Base-by-base conservation (phyloP, 2,329 filamentous ascomycete species). In the Aspergillus persii region DNA sequence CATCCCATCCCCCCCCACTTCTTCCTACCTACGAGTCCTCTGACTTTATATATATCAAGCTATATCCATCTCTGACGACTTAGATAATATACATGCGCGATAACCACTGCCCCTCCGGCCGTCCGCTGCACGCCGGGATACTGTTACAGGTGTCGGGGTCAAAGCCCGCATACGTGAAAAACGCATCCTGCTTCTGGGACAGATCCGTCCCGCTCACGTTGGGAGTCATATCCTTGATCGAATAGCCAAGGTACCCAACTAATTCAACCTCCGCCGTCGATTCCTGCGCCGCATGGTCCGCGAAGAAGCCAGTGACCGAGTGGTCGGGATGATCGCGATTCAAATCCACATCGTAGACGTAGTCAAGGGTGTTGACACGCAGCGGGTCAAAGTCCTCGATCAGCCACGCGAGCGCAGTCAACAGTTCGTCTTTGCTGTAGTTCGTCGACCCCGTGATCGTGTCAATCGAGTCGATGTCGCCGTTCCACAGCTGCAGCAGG, bases 251-350 rank as follows among this genome's bases (percentile, higher is more conserved):
- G 29, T 63, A 63, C 3, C 50, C 56, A 26, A 18, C 41, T 1
- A 41, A 18, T 8, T 58, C 11, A n/a, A 4, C 53, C 49, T 26
- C 27, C 6, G n/a, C 33, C 26, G 33, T 44, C 8, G 11, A 49
- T 39, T n/a, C 9, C 0, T 8, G 15, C 11, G 5, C 58, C 9
- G 1, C 59, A 57, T 15, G 56, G 27, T 4, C 33, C 15, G 4
- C 60, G 41, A 66, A 65, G 27, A 51, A 64, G 0, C 36, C 64
- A 2, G 58, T 53, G 8, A 60, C 46, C 36, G 62, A 52, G 41
- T 66, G 61, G 23, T 66, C 64, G 31, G 56, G 61, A 30, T 65
- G 63, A 31, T 66, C 64, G 0, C 63, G 58, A 5, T 60, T 53
- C 3, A 62, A 58, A 31, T 57, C 53, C 18, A 30, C 30, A 30